Percentiles rank a stretch among this genome's conserved stretches.
Conservation (phyloP, 345 rosid genomes). For the Eucalyptus curtisii region DNA sequence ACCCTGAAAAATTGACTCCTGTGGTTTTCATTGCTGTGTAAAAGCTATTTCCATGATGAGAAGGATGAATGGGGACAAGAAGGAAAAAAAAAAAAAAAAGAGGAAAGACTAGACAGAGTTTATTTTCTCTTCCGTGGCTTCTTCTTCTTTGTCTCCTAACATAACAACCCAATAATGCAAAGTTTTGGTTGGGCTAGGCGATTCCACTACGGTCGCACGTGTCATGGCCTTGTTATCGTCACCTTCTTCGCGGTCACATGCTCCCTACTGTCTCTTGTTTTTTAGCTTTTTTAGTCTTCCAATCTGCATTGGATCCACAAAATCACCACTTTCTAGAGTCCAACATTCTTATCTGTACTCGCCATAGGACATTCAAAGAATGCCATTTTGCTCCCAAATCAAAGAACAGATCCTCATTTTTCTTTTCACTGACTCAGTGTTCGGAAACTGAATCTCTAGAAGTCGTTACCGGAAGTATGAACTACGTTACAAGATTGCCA, state of each 20-base stretch:
- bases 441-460: neutral
- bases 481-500: neutral
- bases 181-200: neutral
- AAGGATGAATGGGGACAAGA: neutral
- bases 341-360: neutral
- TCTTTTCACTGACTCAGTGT: neutral
- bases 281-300: neutral
- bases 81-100: slow-evolving; percentile 15
- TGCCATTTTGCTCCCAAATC: neutral
- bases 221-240: neutral
- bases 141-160: slow-evolving; percentile 23
- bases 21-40: neutral
- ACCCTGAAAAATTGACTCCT: neutral
- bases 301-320: neutral
- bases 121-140: slow-evolving; percentile 16
- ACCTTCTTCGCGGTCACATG: neutral
- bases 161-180: neutral
- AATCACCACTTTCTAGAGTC: neutral
- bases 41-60: neutral
- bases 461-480: neutral
- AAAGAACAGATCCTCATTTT: neutral
- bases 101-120: neutral
- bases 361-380: neutral
- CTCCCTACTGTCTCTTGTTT: neutral
- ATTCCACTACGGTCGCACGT: neutral